phyloP scores from a whole-genome alignment of 495 filamentous ascomycete genomes.

The Apodospora peruviana region DNA sequence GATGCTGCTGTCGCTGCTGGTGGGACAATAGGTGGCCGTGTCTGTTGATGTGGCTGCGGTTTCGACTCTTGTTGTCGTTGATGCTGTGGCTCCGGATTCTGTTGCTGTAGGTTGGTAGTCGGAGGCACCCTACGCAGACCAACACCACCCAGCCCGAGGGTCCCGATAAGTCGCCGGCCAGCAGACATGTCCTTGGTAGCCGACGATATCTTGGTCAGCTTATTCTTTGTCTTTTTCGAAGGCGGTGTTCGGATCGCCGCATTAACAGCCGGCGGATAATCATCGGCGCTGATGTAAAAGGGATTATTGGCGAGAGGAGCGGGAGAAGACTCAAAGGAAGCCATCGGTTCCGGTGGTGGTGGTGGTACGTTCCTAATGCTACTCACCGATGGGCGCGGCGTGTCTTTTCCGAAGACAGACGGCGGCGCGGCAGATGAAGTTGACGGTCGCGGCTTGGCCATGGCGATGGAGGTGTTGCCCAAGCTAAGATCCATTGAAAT shows the following conservation, averaged over 20 bases:
- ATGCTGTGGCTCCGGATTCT: no score
- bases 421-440: not conserved
- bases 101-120: not conserved
- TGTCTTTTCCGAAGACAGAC: not conserved
- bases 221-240: not conserved
- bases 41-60: no score
- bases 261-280: not conserved
- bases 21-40: not conserved
- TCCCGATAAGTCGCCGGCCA: not conserved
- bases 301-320: not conserved
- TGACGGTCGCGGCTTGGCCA: not conserved
- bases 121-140: not conserved
- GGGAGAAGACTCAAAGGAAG: not conserved
- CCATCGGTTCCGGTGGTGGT: not conserved
- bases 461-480: not conserved
- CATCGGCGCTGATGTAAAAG: not conserved
- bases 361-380: not conserved
- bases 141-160: not conserved
- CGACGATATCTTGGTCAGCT: not conserved
- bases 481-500: slow-evolving; percentile 9
- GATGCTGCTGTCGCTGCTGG: not conserved
- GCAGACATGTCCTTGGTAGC: not conserved
- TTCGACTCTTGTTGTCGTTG: no score
- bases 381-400: not conserved
- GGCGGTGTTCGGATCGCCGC: not conserved